These are phyloP conservation scores for Lomentospora prolificans DNA, from an alignment of 2,329 filamentous ascomycete species.

Conservation along the genomic window DNA sequence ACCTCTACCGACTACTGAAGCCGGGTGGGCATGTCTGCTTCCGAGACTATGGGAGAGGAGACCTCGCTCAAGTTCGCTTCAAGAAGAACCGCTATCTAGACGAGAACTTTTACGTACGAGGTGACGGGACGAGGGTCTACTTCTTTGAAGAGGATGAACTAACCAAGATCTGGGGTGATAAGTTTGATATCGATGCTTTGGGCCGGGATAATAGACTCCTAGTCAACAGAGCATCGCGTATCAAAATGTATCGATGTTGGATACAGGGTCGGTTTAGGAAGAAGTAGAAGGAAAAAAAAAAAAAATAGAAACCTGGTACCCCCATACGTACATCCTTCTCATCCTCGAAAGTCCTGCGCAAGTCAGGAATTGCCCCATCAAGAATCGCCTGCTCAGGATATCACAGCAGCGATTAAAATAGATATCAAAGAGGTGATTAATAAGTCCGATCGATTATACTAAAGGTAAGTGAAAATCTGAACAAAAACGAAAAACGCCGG, in stretches of 20 bases:
- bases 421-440: too few species aligned
- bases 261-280: constrained; percentile 77
- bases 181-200: constrained; percentile 66
- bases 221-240: constrained; percentile 78
- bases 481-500: too few species aligned
- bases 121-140: constrained; percentile 92
- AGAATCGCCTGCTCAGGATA: too few species aligned
- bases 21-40: constrained; percentile 91
- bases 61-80: constrained; percentile 92
- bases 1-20: constrained; percentile 75
- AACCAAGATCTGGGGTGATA: constrained; percentile 59
- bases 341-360: too few species aligned
- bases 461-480: too few species aligned
- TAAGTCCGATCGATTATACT: too few species aligned
- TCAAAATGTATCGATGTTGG: constrained; percentile 99
- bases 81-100: constrained; percentile 90
- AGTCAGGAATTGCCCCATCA: too few species aligned
- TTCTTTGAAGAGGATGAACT: constrained; percentile 91
- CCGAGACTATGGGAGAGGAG: constrained; percentile 90
- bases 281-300: constrained; percentile 27
- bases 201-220: constrained; percentile 81
- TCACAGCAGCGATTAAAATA: too few species aligned
- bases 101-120: constrained; percentile 95
- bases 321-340: neutral
- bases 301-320: neutral